Evolutionary conservation across 208 protist genomes (phyloP).

Genomic region (Zelonia costaricensis): DNA sequence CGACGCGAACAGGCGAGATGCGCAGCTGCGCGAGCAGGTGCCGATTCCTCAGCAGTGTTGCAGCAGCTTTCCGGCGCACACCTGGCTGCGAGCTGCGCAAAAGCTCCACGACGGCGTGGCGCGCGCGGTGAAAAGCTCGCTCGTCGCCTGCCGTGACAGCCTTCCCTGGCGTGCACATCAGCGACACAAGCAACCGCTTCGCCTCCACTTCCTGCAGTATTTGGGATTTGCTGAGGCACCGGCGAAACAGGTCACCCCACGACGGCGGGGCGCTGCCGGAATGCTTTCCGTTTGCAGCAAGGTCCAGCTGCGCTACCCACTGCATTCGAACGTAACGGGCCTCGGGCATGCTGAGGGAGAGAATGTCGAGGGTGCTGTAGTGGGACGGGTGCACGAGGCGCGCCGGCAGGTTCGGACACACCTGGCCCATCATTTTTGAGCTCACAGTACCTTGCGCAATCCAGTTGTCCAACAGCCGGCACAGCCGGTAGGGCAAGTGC

Average conservation of each 20-base stretch:
- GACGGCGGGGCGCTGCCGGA: background rate
- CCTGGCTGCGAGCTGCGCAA: conserved; percentile 17
- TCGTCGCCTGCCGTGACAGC: background rate
- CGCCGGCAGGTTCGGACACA: conserved; percentile 16
- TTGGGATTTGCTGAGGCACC: conserved; percentile 14
- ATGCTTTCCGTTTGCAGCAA: background rate
- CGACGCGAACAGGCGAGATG: conserved; percentile 42
- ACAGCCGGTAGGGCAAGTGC: conserved; percentile 23
- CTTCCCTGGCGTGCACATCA: background rate
- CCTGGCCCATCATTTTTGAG: conserved; percentile 1
- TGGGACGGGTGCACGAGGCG: conserved; percentile 31
- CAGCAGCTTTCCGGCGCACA: conserved; percentile 21
- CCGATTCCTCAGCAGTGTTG: conserved; percentile 32
- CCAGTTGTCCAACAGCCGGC: conserved; percentile 12
- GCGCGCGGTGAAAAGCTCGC: background rate
- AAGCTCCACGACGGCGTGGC: conserved; percentile 12
- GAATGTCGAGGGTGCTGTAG: conserved; percentile 16
- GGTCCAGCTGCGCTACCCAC: conserved; percentile 3
- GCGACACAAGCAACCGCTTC: conserved; percentile 12
- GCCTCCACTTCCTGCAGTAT: conserved; percentile 12
- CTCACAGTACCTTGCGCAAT: background rate
- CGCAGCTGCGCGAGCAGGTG: conserved; percentile 29
- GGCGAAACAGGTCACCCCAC: conserved; percentile 3
- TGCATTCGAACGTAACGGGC: conserved; percentile 16
- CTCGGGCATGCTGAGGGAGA: conserved; percentile 13